These are phyloP conservation scores for Aspergillus sp. DNA, from an alignment of 2,329 filamentous ascomycete species.

Conservation along the genomic window DNA sequence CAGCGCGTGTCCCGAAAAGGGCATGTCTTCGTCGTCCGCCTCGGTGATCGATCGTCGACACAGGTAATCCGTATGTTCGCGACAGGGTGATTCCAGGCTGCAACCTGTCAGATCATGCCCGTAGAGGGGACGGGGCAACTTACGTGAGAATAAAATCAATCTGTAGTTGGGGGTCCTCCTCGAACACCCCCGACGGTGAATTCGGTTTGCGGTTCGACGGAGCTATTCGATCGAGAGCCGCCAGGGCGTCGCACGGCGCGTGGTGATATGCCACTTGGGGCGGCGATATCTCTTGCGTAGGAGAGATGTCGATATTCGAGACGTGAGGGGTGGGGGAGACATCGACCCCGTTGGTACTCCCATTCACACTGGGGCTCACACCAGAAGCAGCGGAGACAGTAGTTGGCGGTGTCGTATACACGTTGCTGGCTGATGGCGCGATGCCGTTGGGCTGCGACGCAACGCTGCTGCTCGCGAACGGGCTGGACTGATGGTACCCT, in stretches of 20 bases:
- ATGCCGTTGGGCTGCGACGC: constrained; percentile 30
- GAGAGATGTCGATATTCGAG: constrained; percentile 23
- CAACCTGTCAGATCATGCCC: constrained; percentile 5
- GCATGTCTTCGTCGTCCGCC: constrained; percentile 60
- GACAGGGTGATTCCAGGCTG: constrained; percentile 57
- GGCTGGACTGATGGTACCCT: constrained; percentile 32
- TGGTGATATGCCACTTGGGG: constrained; percentile 23
- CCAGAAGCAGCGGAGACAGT: constrained; percentile 24
- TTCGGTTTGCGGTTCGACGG: constrained; percentile 17
- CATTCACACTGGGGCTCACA: constrained; percentile 29
- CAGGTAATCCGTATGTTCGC: constrained; percentile 68
- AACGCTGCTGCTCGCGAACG: constrained; percentile 41
- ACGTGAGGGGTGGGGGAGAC: background rate
- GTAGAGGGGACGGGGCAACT: constrained; percentile 16
- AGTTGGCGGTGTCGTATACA: constrained; percentile 28
- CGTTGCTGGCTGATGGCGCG: constrained; percentile 21
- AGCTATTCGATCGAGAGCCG: constrained; percentile 25
- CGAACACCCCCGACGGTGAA: constrained; percentile 38
- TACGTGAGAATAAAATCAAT: constrained; percentile 50
- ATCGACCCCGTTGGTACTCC: constrained; percentile 24
- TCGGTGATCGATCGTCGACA: constrained; percentile 71
- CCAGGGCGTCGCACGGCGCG: constrained; percentile 22
- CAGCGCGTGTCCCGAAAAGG: constrained; percentile 79
- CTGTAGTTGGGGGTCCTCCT: constrained; percentile 46
- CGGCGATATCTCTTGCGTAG: constrained; percentile 22